phyloP scores from a whole-genome alignment of 1,139 yeast species.

The Geotrichum macrosporum region DNA sequence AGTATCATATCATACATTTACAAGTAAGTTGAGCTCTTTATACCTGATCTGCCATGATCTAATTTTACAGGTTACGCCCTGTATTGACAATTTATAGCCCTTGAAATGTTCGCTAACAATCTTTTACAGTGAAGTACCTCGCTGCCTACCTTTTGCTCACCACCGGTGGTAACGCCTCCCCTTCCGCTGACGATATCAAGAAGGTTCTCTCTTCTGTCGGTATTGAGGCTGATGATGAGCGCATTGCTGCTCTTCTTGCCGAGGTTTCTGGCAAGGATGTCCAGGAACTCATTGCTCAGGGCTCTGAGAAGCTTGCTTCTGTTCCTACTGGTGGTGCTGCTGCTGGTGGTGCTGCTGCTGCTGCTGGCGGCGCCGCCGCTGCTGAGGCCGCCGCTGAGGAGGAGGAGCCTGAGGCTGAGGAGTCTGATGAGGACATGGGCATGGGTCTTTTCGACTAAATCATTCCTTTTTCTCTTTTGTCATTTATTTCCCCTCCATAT shows the following conservation, averaged over 20 bases:
- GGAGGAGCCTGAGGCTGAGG: slow-evolving; percentile 62
- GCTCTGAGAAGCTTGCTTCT: slow-evolving; percentile 90
- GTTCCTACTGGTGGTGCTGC: slow-evolving; percentile 98
- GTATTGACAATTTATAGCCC: neutral
- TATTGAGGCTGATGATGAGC: slow-evolving; percentile 89
- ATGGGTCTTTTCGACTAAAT: slow-evolving; percentile 44
- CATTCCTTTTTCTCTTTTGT: slow-evolving; percentile 7
- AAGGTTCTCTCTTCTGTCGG: slow-evolving; percentile 88
- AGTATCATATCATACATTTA: slow-evolving; percentile 18
- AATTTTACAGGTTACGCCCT: neutral
- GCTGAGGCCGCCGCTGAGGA: slow-evolving; percentile 70
- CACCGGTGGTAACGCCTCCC: slow-evolving; percentile 54
- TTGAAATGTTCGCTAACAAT: slow-evolving; percentile 9
- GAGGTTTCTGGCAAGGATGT: slow-evolving; percentile 94
- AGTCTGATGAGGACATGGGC: slow-evolving; percentile 56
- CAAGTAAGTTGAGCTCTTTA: slow-evolving; percentile 25
- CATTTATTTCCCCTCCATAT: neutral
- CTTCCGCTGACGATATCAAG: slow-evolving; percentile 91
- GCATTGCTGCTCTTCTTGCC: slow-evolving; percentile 75
- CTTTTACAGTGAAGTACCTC: slow-evolving; percentile 43
- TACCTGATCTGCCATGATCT: neutral
- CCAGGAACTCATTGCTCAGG: slow-evolving; percentile 91
- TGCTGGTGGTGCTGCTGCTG: slow-evolving; percentile 65
- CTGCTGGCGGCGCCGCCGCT: slow-evolving; percentile 62
- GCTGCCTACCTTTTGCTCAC: slow-evolving; percentile 48